These are phyloP conservation scores for Euryodendron excelsum DNA, from an alignment of 148 eudicot genomes.

Conservation along the genomic window DNA sequence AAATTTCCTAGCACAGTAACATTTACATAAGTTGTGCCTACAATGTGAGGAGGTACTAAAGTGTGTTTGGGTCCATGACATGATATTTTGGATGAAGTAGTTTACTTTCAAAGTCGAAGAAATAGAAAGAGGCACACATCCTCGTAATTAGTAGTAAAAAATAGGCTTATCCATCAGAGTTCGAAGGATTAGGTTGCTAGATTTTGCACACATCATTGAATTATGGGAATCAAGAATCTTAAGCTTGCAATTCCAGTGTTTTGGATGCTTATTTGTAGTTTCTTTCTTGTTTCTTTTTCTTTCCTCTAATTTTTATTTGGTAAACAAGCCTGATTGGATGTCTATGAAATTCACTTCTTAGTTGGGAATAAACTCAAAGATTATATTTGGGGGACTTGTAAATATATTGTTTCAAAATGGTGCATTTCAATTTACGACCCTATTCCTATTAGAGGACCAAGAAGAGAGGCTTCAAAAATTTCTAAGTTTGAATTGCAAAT, in stretches of 20 bases:
- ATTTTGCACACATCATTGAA: background rate
- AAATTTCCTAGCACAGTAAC: background rate
- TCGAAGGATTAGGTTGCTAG: background rate
- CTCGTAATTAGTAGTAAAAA: background rate
- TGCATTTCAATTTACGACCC: background rate
- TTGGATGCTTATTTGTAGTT: background rate
- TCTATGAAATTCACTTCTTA: background rate
- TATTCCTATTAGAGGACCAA: background rate
- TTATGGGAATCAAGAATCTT: background rate
- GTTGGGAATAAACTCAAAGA: background rate
- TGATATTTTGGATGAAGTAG: slow-evolving; percentile 2
- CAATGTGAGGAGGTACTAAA: background rate
- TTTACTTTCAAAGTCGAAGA: background rate
- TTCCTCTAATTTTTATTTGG: too few relatives aligned
- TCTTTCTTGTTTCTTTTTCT: background rate
- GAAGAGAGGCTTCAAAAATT: background rate
- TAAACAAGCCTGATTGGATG: background rate
- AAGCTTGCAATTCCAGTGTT: background rate
- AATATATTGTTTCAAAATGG: background rate
- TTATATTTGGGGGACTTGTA: background rate
- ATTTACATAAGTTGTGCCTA: background rate
- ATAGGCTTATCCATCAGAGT: background rate
- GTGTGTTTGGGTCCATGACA: background rate
- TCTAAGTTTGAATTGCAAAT: background rate
- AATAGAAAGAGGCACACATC: background rate